Percentiles rank a stretch among this genome's conserved stretches.
phyloP scores from a whole-genome alignment of 2,329 filamentous ascomycete species.

The Achaetomium macrosporum region DNA sequence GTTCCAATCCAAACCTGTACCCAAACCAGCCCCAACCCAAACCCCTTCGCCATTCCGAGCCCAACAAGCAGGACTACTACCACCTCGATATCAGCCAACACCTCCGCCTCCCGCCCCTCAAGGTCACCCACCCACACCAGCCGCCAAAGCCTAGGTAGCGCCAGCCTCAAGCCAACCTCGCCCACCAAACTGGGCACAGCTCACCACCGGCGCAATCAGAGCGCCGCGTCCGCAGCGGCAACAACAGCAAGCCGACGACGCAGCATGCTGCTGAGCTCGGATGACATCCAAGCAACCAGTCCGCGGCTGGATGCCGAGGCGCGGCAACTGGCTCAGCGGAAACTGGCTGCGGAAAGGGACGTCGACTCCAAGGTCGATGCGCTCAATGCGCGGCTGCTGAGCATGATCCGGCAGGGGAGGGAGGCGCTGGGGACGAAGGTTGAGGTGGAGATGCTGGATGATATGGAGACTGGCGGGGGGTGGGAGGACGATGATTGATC shows the following conservation, averaged over 20 bases:
- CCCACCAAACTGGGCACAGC: conserved; percentile 18
- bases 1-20: conserved; percentile 26
- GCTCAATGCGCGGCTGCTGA: conserved; percentile 72
- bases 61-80: conserved; percentile 3
- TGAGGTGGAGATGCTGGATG: conserved; percentile 54
- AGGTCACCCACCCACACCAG: conserved; percentile 8
- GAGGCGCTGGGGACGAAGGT: conserved; percentile 75
- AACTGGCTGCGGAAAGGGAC: conserved; percentile 67
- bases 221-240: conserved; percentile 33
- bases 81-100: neutral
- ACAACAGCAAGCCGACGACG: neutral
- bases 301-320: conserved; percentile 60
- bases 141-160: conserved; percentile 16
- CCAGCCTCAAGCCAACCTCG: conserved; percentile 6
- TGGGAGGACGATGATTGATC: conserved; percentile 11
- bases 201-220: conserved; percentile 41
- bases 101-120: conserved; percentile 19
- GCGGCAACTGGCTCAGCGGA: conserved; percentile 64
- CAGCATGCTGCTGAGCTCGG: too few relatives aligned
- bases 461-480: neutral
- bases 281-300: conserved; percentile 29
- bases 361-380: conserved; percentile 73
- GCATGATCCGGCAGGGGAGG: conserved; percentile 83
- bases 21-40: conserved; percentile 10
- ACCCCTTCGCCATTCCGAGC: conserved; percentile 18